A percentile compares a stretch with the other conserved stretches of the same genome.
Evolutionary conservation across 2,329 filamentous ascomycete genomes (phyloP).

Genomic region (Microascus cirrosus): DNA sequence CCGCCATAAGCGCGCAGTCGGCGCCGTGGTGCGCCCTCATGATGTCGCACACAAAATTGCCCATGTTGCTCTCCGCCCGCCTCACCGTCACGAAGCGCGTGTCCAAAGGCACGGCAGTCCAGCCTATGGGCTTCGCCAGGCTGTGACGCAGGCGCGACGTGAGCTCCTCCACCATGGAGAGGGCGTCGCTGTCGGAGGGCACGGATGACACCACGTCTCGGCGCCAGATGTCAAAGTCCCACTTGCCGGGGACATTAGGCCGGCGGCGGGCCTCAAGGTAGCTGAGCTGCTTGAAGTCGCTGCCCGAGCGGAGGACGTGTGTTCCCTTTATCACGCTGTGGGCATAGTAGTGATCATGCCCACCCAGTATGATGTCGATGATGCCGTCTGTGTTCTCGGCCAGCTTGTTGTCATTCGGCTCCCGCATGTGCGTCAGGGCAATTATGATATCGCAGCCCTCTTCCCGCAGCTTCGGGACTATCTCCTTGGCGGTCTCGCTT

Average conservation of each 20-base stretch:
- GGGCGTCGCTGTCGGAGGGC: constrained; percentile 15
- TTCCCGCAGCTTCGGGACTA: constrained; percentile 61
- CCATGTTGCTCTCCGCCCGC: constrained; percentile 67
- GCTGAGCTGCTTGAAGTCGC: constrained; percentile 85
- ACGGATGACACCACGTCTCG: constrained; percentile 63
- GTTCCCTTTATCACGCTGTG: constrained; percentile 68
- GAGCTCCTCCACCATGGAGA: constrained; percentile 32
- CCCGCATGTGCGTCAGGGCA: constrained; percentile 73
- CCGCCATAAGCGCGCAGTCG: constrained; percentile 76
- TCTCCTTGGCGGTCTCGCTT: constrained; percentile 60
- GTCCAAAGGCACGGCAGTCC: constrained; percentile 72
- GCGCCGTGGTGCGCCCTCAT: constrained; percentile 75
- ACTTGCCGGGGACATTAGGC: constrained; percentile 31
- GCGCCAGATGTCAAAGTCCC: constrained; percentile 70
- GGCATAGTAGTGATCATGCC: constrained; percentile 82
- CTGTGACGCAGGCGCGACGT: constrained; percentile 65
- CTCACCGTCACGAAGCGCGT: constrained; percentile 78
- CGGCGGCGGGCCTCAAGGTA: constrained; percentile 62
- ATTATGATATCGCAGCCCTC: constrained; percentile 77
- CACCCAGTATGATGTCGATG: constrained; percentile 78
- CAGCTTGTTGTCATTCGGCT: constrained; percentile 82
- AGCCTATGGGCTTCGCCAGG: constrained; percentile 73
- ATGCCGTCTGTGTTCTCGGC: constrained; percentile 61
- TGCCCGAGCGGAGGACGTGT: constrained; percentile 78
- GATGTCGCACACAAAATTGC: constrained; percentile 84